phyloP scores from a whole-genome alignment of 2,329 filamentous ascomycete genomes.

The Aspergillus puulaauensis region DNA sequence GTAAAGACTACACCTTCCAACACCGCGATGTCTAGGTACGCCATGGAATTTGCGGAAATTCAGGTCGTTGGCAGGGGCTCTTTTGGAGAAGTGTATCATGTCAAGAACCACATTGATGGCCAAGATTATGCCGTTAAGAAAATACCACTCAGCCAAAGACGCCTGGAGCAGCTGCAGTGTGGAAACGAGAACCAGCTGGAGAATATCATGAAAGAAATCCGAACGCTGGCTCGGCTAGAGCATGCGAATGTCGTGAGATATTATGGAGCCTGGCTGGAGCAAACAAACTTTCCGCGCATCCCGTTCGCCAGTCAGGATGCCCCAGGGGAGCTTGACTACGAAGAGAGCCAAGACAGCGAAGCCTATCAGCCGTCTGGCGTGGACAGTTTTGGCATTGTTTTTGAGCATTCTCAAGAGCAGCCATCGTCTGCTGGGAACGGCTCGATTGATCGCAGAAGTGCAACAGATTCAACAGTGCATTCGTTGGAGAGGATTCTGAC shows the following conservation, averaged over 20 bases:
- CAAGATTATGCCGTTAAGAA: conserved; percentile 66
- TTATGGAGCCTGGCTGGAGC: conserved; percentile 64
- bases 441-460: conserved; percentile 19
- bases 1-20: conserved; percentile 20
- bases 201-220: conserved; percentile 59
- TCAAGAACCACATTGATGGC: conserved; percentile 60
- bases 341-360: conserved; percentile 15
- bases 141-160: conserved; percentile 56
- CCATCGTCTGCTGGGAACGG: not conserved
- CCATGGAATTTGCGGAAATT: conserved; percentile 54
- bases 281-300: conserved; percentile 28
- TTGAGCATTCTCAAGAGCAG: conserved; percentile 36
- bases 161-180: conserved; percentile 53
- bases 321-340: conserved; percentile 11
- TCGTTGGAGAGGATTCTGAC: conserved; percentile 42
- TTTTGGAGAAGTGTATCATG: conserved; percentile 64
- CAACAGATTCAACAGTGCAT: conserved; percentile 41
- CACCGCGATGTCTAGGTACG: conserved; percentile 44
- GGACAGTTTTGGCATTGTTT: conserved; percentile 40
- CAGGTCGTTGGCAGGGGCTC: conserved; percentile 63
- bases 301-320: conserved; percentile 8
- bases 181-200: conserved; percentile 56
- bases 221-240: conserved; percentile 61
- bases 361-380: conserved; percentile 23
- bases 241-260: conserved; percentile 68